Percentiles rank a stretch among this genome's conserved stretches.
phyloP scores from a whole-genome alignment of 2,329 filamentous ascomycete genomes.

The Fusarium zealandicum region DNA sequence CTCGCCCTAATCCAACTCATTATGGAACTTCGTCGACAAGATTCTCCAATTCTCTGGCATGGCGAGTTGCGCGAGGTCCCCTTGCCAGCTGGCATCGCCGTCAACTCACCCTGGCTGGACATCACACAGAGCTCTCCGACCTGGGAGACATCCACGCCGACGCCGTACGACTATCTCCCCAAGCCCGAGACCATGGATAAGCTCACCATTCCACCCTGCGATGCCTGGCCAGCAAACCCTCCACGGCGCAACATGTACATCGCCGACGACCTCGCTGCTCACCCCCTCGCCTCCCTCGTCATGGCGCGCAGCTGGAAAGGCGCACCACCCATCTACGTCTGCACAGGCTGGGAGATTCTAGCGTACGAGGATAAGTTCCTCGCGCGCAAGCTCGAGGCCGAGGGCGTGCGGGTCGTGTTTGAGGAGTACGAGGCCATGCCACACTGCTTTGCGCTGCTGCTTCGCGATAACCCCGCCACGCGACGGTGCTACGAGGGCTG shows the following conservation, averaged over 20 bases:
- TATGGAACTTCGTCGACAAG: constrained; percentile 64
- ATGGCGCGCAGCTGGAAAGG: constrained; percentile 65
- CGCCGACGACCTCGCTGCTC: constrained; percentile 61
- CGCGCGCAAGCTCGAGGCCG: constrained; percentile 60
- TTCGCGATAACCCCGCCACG: constrained; percentile 55
- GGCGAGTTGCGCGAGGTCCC: constrained; percentile 65
- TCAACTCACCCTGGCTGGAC: constrained; percentile 76
- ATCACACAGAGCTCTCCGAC: constrained; percentile 62
- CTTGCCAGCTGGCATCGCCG: constrained; percentile 69
- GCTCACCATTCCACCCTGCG: constrained; percentile 52
- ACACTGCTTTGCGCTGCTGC: constrained; percentile 71
- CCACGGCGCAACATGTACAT: constrained; percentile 63
- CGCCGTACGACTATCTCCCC: constrained; percentile 55
- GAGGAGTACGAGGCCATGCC: constrained; percentile 84
- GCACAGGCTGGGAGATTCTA: constrained; percentile 74
- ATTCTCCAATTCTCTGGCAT: constrained; percentile 64
- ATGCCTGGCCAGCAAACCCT: constrained; percentile 63
- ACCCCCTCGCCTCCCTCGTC: constrained; percentile 74
- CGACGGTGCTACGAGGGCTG: constrained; percentile 62
- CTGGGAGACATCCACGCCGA: constrained; percentile 40
- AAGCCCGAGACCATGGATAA: constrained; percentile 50
- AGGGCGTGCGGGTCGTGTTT: constrained; percentile 68
- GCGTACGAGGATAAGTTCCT: constrained; percentile 71
- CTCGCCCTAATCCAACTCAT: constrained; percentile 73
- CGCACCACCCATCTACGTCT: constrained; percentile 71